Evolutionary conservation across 2,329 filamentous ascomycete genomes (phyloP).

Genomic region (Trichoderma breve): DNA sequence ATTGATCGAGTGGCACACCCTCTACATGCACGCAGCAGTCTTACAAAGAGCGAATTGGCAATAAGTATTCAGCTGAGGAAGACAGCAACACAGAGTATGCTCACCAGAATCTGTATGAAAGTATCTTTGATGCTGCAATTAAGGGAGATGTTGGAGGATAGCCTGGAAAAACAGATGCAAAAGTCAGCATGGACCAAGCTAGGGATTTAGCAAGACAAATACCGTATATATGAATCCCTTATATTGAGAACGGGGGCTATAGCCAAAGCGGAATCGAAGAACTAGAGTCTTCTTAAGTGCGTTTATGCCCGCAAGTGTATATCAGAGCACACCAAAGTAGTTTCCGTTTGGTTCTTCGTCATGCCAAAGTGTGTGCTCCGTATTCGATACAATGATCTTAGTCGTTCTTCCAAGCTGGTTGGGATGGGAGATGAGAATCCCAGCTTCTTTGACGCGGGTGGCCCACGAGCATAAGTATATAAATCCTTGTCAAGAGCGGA

Average conservation of each 20-base stretch:
- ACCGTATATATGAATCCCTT: not conserved
- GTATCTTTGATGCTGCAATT: not conserved
- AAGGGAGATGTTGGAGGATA: not conserved
- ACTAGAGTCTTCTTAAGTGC: not conserved
- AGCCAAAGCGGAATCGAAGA: not conserved
- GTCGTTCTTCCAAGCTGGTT: not conserved
- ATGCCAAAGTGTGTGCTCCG: not conserved
- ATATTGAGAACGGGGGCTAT: not conserved
- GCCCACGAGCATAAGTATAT: slow-evolving; percentile 1
- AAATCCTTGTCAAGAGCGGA: not conserved
- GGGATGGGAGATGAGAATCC: not conserved
- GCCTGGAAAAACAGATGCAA: not conserved
- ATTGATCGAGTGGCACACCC: not conserved
- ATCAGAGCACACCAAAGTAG: not conserved
- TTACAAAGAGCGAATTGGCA: not conserved
- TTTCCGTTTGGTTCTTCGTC: not conserved
- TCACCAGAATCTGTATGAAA: not conserved
- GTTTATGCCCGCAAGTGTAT: not conserved
- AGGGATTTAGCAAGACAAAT: not conserved
- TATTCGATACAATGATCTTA: not conserved
- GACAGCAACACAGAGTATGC: not conserved
- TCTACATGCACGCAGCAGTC: not conserved
- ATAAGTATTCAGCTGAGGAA: not conserved
- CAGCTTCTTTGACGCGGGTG: not conserved
- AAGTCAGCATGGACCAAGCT: not conserved